These are phyloP conservation scores for Trametes versicolor DNA, from an alignment of 1,284 basidiomycete genomes.

Conservation along the genomic window DNA sequence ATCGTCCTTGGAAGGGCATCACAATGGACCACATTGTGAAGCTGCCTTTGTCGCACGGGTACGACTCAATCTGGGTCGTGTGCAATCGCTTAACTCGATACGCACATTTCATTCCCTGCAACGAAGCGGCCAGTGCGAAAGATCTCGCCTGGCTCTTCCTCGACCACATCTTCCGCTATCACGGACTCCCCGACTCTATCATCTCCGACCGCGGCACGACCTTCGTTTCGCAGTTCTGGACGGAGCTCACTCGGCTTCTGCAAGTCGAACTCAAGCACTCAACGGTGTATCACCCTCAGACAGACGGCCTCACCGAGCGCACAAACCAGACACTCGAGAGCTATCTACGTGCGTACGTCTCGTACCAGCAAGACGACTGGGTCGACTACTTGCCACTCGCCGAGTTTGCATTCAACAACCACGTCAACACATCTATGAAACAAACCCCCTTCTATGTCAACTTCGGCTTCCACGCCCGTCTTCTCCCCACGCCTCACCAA, in stretches of 20 bases:
- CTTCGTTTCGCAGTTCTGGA: slow-evolving; percentile 46
- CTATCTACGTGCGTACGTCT: slow-evolving; percentile 5
- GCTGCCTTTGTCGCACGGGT: slow-evolving; percentile 45
- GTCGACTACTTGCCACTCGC: slow-evolving; percentile 46
- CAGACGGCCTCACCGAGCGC: slow-evolving; percentile 1
- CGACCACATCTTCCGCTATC: slow-evolving; percentile 44
- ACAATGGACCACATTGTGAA: slow-evolving; percentile 51
- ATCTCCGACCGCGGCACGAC: slow-evolving; percentile 47
- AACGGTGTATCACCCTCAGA: slow-evolving; percentile 42
- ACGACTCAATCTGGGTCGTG: slow-evolving; percentile 32
- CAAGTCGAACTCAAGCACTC: slow-evolving; percentile 33
- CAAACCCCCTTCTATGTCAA: slow-evolving; percentile 53
- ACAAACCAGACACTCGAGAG: neutral
- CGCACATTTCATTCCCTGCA: slow-evolving; percentile 16
- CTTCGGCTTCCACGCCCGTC: slow-evolving; percentile 44
- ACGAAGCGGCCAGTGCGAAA: slow-evolving; percentile 38
- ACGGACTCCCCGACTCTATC: slow-evolving; percentile 46
- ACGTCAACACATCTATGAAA: slow-evolving; percentile 46
- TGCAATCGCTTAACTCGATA: slow-evolving; percentile 3
- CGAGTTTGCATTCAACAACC: slow-evolving; percentile 58
- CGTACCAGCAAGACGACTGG: slow-evolving; percentile 7
- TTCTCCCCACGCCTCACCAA: slow-evolving; percentile 41
- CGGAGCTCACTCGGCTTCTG: slow-evolving; percentile 39
- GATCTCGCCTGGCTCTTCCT: slow-evolving; percentile 40
- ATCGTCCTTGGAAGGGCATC: slow-evolving; percentile 47